Conservation (phyloP, 176 grass and related monocot species). For the Raddia guianensis region DNA sequence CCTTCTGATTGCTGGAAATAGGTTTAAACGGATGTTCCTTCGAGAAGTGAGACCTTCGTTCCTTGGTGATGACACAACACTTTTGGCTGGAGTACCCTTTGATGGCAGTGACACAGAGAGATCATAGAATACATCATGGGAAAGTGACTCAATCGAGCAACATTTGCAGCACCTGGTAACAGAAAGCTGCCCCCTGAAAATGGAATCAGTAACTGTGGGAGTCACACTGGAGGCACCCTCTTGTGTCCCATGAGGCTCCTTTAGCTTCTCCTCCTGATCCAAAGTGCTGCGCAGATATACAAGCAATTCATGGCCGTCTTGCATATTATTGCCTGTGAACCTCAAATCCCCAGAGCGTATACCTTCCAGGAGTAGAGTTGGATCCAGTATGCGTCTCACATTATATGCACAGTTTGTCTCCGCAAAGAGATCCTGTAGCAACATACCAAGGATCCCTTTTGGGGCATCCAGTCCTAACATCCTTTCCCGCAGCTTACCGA, state of each 20-base stretch:
- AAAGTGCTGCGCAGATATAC: constrained; percentile 45
- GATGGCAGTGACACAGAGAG: constrained; percentile 63
- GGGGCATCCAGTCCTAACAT: constrained; percentile 49
- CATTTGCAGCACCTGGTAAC: constrained; percentile 48
- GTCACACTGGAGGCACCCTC: neutral
- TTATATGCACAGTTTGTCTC: constrained; percentile 38
- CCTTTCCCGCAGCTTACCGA: constrained; percentile 50
- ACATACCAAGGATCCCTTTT: constrained; percentile 39
- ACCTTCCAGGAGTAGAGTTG: constrained; percentile 43
- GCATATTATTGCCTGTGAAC: constrained; percentile 39
- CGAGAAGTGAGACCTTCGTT: constrained; percentile 35
- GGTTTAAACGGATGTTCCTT: constrained; percentile 9
- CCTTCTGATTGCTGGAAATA: constrained; percentile 22
- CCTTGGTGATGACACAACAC: constrained; percentile 24
- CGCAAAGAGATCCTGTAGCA: constrained; percentile 57
- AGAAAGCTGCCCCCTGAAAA: constrained; percentile 52
- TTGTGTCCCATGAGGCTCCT: neutral
- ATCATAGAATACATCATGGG: constrained; percentile 40
- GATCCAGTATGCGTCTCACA: constrained; percentile 40
- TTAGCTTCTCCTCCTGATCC: constrained; percentile 44
- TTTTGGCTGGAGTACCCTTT: constrained; percentile 44
- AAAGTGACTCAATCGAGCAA: constrained; percentile 44
- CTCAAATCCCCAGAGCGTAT: constrained; percentile 30
- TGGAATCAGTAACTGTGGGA: constrained; percentile 45
- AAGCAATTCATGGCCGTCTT: constrained; percentile 80